Percentiles rank a stretch among this genome's conserved stretches.
phyloP scores from a whole-genome alignment of 73 alveolate species.

The Halteria grandinella region DNA sequence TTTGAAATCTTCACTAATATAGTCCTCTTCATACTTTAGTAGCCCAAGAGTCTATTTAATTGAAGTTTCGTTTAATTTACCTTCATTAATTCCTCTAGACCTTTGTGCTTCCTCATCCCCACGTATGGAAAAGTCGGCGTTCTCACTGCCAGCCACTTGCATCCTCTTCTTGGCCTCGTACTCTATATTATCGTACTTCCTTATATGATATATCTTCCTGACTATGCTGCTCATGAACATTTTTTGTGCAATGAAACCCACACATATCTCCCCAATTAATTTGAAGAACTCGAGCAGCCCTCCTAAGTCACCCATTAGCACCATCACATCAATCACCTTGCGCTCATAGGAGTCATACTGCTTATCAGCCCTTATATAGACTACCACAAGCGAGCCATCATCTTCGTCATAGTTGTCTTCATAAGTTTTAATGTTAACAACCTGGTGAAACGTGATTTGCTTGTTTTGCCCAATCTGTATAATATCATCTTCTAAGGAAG shows the following conservation, averaged over 20 bases:
- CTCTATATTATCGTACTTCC: too few species aligned
- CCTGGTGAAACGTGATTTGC: background rate
- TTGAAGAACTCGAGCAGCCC: background rate
- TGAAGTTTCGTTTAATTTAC: background rate
- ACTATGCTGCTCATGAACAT: background rate
- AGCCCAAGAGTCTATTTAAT: background rate
- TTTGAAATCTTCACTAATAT: too few species aligned
- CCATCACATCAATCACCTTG: background rate
- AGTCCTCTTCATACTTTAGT: background rate
- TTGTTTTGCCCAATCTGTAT: constrained; percentile 1
- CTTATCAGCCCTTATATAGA: background rate
- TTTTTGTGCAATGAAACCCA: constrained; percentile 9
- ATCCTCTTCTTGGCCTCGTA: too few species aligned
- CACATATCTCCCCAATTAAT: background rate
- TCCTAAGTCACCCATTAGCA: constrained; percentile 18
- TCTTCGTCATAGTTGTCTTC: background rate
- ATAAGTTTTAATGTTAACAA: background rate
- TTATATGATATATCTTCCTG: background rate
- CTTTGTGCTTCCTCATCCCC: background rate
- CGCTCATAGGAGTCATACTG: background rate
- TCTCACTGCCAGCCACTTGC: too few species aligned
- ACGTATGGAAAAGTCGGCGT: too few species aligned
- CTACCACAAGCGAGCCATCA: constrained; percentile 6
- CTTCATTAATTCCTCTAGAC: background rate
- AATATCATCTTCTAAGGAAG: background rate